A percentile compares a stretch with the other conserved stretches of the same genome.
These are phyloP conservation scores for Sugiyamaella pinicola DNA, from an alignment of 1,139 yeast species.

Conservation along the genomic window DNA sequence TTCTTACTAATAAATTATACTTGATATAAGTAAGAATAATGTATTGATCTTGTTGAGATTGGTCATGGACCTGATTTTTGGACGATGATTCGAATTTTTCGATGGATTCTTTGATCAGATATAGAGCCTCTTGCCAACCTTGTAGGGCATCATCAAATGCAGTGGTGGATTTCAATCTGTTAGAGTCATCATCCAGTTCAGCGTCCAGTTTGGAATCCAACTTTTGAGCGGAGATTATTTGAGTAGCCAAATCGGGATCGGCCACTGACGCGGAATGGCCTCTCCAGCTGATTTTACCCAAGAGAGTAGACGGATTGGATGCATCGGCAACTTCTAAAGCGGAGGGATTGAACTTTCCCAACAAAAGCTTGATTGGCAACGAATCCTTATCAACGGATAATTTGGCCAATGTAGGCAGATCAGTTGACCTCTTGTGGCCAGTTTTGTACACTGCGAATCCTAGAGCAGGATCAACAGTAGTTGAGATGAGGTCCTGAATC, in stretches of 20 bases:
- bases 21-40: conserved; percentile 73
- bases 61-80: conserved; percentile 43
- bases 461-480: conserved; percentile 69
- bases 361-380: conserved; percentile 25
- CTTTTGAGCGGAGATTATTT: conserved; percentile 45
- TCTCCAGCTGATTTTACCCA: conserved; percentile 65
- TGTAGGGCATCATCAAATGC: conserved; percentile 52
- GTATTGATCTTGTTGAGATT: conserved; percentile 70
- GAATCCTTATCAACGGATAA: conserved; percentile 28
- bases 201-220: conserved; percentile 34
- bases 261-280: conserved; percentile 66
- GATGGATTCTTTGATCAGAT: conserved; percentile 54
- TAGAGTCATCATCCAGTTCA: conserved; percentile 29
- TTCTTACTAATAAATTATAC: conserved; percentile 65
- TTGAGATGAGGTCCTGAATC: conserved; percentile 58
- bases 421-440: conserved; percentile 35
- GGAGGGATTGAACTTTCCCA: conserved; percentile 28
- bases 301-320: conserved; percentile 30
- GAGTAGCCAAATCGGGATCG: conserved; percentile 73
- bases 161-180: conserved; percentile 30
- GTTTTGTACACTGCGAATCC: conserved; percentile 57
- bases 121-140: conserved; percentile 60
- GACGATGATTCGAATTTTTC: conserved; percentile 49
- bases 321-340: conserved; percentile 25
- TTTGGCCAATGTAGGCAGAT: conserved; percentile 40